These are phyloP conservation scores for Taphrina confusa DNA, from an alignment of 1,139 yeast genomes.

Conservation along the genomic window DNA sequence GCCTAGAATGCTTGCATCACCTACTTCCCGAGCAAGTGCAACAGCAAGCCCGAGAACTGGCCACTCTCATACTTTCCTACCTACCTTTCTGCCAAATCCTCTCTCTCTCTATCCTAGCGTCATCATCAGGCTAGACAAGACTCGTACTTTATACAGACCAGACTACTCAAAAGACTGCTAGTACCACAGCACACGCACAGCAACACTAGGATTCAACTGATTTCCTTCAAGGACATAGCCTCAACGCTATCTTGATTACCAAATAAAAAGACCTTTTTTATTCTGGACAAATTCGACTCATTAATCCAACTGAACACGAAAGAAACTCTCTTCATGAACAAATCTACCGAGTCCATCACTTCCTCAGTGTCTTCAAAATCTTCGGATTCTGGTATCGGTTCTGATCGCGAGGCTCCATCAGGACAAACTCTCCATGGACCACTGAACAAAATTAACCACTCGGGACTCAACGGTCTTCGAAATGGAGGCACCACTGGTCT, in stretches of 20 bases:
- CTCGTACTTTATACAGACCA: too few species aligned
- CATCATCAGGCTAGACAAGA: too few species aligned
- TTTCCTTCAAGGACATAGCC: neutral
- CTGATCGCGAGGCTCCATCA: conserved; percentile 23
- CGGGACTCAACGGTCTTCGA: conserved; percentile 33
- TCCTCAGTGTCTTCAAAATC: conserved; percentile 14
- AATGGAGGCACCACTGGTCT: conserved; percentile 31
- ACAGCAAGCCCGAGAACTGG: too few species aligned
- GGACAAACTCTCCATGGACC: conserved; percentile 31
- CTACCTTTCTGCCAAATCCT: too few species aligned
- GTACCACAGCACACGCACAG: too few species aligned
- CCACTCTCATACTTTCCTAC: too few species aligned
- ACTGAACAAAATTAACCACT: conserved; percentile 27
- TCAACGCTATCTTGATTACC: conserved; percentile 13
- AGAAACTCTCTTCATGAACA: too few species aligned
- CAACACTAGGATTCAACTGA: too few species aligned
- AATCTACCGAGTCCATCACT: conserved; percentile 7
- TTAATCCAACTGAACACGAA: conserved; percentile 2
- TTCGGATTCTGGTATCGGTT: conserved; percentile 28
- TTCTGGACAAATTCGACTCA: neutral
- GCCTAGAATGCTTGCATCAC: too few species aligned
- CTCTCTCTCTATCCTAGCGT: too few species aligned
- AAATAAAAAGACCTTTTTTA: neutral
- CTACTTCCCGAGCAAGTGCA: too few species aligned
- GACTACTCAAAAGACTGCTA: too few species aligned